Evolutionary conservation across 208 protist genomes (phyloP).

Genomic region (Naegleria lovaniensis): DNA sequence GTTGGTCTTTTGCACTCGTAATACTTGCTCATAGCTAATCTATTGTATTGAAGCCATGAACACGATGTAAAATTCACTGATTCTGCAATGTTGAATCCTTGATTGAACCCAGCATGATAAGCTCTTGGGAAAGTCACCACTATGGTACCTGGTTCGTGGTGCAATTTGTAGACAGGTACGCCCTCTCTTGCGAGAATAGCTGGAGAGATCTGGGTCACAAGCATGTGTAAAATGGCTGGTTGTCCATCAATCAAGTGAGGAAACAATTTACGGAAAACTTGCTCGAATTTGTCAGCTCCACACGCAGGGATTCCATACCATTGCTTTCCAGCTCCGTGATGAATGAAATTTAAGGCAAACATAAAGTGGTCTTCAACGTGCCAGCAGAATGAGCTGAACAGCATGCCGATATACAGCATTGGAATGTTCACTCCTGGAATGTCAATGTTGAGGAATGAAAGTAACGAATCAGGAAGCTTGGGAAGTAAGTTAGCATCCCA

Average conservation of each 20-base stretch:
- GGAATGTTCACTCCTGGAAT: constrained; percentile 46
- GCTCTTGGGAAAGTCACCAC: constrained; percentile 61
- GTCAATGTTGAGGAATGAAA: not conserved
- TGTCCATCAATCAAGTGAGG: constrained; percentile 43
- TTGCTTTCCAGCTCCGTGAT: constrained; percentile 52
- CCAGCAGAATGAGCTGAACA: constrained; percentile 61
- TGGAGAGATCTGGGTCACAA: constrained; percentile 55
- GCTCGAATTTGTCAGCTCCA: constrained; percentile 45
- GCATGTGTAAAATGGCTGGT: constrained; percentile 50
- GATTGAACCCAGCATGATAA: constrained; percentile 65
- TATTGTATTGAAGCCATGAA: constrained; percentile 53
- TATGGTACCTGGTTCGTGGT: constrained; percentile 52
- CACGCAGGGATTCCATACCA: constrained; percentile 50
- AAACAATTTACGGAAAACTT: constrained; percentile 36
- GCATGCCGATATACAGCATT: constrained; percentile 58
- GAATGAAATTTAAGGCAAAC: constrained; percentile 62
- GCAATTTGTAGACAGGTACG: constrained; percentile 41
- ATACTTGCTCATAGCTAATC: not conserved
- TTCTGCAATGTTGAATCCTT: constrained; percentile 64
- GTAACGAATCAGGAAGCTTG: constrained; percentile 25
- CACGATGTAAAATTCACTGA: constrained; percentile 55
- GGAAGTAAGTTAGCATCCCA: constrained; percentile 36
- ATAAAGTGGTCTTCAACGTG: constrained; percentile 62
- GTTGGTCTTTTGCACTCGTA: not conserved
- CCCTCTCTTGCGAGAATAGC: constrained; percentile 29